Percentiles rank a stretch among this genome's conserved stretches.
These are phyloP conservation scores for Ceratobasidium sp. DNA, from an alignment of 1,284 basidiomycete species.

Conservation along the genomic window DNA sequence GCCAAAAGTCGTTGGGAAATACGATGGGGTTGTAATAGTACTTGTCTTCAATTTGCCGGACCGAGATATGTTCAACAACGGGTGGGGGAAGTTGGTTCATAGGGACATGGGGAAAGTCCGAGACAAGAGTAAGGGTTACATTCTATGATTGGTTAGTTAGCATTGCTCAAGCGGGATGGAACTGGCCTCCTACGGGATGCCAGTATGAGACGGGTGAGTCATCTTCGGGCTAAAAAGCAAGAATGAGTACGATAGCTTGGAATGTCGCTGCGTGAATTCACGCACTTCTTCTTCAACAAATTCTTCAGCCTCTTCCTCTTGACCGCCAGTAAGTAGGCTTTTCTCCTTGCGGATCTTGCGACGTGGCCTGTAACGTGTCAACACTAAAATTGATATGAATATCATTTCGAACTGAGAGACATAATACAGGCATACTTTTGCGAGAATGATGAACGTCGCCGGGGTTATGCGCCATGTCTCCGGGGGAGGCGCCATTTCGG, in stretches of 20 bases:
- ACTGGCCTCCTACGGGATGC: slow-evolving; percentile 61
- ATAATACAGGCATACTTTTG: slow-evolving; percentile 68
- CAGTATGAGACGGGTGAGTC: slow-evolving; percentile 73
- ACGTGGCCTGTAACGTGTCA: slow-evolving; percentile 83
- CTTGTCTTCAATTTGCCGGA: slow-evolving; percentile 66
- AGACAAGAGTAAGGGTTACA: slow-evolving; percentile 84
- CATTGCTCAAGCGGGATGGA: background rate
- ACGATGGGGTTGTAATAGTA: slow-evolving; percentile 85
- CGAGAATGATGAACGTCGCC: slow-evolving; percentile 73
- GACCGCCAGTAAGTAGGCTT: slow-evolving; percentile 67
- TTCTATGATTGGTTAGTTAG: slow-evolving; percentile 58
- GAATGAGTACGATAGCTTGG: background rate
- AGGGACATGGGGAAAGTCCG: slow-evolving; percentile 66
- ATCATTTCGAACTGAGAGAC: slow-evolving; percentile 14
- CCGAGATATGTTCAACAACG: slow-evolving; percentile 63
- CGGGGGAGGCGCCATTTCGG: slow-evolving; percentile 67
- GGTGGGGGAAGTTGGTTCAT: slow-evolving; percentile 68
- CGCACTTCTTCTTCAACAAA: slow-evolving; percentile 47
- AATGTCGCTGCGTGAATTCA: slow-evolving; percentile 3
- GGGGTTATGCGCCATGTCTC: slow-evolving; percentile 58
- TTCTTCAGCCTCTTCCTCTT: slow-evolving; percentile 54
- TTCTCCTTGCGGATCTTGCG: slow-evolving; percentile 80
- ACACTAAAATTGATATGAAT: slow-evolving; percentile 56
- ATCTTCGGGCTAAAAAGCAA: slow-evolving; percentile 26
- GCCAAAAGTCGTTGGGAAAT: slow-evolving; percentile 96